A percentile compares a stretch with the other conserved stretches of the same genome.
Conservation (phyloP, 768 basidiomycete species). For the Infundibulicybe gibba region DNA sequence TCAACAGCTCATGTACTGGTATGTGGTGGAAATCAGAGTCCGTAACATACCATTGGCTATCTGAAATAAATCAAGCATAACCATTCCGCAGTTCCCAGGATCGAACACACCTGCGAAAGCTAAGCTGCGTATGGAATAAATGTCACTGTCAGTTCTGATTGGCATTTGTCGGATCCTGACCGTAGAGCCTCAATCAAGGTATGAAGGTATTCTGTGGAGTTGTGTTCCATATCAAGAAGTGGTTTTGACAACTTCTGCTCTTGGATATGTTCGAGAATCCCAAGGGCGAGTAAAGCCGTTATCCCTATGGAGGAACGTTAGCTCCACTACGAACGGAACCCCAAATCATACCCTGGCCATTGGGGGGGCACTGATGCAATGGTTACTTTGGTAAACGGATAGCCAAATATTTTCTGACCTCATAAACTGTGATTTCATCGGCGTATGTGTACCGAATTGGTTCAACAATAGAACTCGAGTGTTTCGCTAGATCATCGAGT, state of each 20-base stretch:
- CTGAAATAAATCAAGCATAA: constrained; percentile 29
- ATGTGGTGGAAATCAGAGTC: constrained; percentile 80
- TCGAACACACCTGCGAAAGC: constrained; percentile 66
- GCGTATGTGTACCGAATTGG: constrained; percentile 92
- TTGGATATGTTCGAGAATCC: constrained; percentile 87
- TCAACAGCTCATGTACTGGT: constrained; percentile 80
- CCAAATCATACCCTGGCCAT: constrained; percentile 72
- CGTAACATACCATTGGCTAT: constrained; percentile 87
- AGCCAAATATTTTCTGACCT: constrained; percentile 49
- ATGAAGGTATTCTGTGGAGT: constrained; percentile 88
- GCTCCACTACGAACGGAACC: background rate
- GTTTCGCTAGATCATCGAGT: constrained; percentile 86
- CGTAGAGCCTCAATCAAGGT: constrained; percentile 81
- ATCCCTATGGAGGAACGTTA: constrained; percentile 44
- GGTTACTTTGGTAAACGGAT: background rate
- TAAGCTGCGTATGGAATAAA: constrained; percentile 31
- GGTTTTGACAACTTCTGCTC: constrained; percentile 65
- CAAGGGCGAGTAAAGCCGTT: constrained; percentile 88
- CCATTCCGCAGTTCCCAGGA: background rate
- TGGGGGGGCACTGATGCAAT: constrained; percentile 80
- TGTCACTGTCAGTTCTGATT: background rate
- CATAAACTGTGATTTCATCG: constrained; percentile 83
- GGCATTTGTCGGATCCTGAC: constrained; percentile 29
- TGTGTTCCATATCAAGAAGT: constrained; percentile 81
- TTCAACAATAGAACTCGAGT: constrained; percentile 75